These are phyloP conservation scores for Phytophthora nicotianae DNA, from an alignment of 352 stramenopile species.

Conservation along the genomic window DNA sequence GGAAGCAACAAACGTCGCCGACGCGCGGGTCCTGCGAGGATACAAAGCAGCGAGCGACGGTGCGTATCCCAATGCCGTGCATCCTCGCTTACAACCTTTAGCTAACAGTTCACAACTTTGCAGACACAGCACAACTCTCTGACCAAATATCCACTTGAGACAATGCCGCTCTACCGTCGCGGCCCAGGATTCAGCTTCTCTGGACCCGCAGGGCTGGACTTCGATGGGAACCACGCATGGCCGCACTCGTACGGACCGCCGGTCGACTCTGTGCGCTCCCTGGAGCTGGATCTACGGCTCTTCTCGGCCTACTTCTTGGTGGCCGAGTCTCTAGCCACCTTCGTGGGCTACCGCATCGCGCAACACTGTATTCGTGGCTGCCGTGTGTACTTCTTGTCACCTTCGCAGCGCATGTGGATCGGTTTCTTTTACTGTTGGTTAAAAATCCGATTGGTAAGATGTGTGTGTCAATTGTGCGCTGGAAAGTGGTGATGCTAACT, in stretches of 20 bases:
- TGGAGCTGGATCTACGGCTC: constrained; percentile 67
- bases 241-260: constrained; percentile 56
- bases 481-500: constrained; percentile 14
- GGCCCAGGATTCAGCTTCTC: constrained; percentile 56
- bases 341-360: constrained; percentile 79
- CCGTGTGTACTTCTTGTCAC: constrained; percentile 66
- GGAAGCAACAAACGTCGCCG: neutral
- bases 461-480: neutral
- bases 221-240: constrained; percentile 31
- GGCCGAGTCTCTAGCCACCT: constrained; percentile 77
- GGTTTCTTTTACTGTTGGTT: constrained; percentile 73
- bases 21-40: constrained; percentile 15
- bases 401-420: constrained; percentile 68
- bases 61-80: constrained; percentile 16
- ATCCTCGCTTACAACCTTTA: constrained; percentile 19
- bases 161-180: constrained; percentile 65
- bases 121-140: neutral
- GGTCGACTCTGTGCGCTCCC: constrained; percentile 39
- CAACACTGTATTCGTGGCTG: constrained; percentile 79
- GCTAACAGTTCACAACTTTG: constrained; percentile 11
- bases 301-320: constrained; percentile 85
- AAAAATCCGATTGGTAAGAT: constrained; percentile 73
- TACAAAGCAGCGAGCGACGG: constrained; percentile 21
- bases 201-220: constrained; percentile 30
- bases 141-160: constrained; percentile 4